phyloP scores from a whole-genome alignment of 306 rosid species.

The Vigna reflexopilosa region DNA sequence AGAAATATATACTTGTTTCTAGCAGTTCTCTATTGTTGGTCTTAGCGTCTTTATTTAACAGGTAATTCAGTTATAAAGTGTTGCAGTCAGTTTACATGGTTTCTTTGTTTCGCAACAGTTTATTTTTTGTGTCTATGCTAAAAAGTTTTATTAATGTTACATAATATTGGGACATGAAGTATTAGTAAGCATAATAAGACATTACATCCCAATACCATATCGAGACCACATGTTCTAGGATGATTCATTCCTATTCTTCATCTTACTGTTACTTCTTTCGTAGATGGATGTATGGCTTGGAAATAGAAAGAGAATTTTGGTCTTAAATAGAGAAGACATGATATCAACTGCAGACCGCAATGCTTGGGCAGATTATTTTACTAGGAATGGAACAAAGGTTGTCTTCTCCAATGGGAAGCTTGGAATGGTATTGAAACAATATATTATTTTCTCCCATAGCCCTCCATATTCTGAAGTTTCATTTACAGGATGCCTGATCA shows the following conservation, averaged over 20 bases:
- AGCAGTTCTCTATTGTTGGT: conserved; percentile 30
- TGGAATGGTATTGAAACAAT: conserved; percentile 74
- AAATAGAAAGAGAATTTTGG: conserved; percentile 86
- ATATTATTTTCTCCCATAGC: conserved; percentile 19
- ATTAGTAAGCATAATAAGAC: background rate
- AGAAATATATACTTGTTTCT: conserved; percentile 13
- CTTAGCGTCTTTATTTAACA: conserved; percentile 31
- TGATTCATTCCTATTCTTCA: conserved; percentile 16
- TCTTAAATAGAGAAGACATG: conserved; percentile 97
- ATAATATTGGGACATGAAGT: conserved; percentile 25
- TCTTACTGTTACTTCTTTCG: conserved; percentile 37
- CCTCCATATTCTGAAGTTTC: conserved; percentile 40
- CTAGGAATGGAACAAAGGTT: conserved; percentile 72
- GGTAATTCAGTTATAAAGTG: conserved; percentile 6
- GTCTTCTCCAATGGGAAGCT: conserved; percentile 88
- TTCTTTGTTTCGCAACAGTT: conserved; percentile 10
- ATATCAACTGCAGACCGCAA: conserved; percentile 83
- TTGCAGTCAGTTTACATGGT: background rate
- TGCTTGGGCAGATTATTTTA: conserved; percentile 91
- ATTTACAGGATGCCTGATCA: conserved; percentile 38
- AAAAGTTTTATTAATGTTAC: background rate
- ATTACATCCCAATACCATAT: conserved; percentile 6
- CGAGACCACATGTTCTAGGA: conserved; percentile 26
- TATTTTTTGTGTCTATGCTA: background rate
- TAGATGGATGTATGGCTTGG: conserved; percentile 96